These are phyloP conservation scores for Lachancea lanzarotensis DNA, from an alignment of 805 yeast species.

Conservation along the genomic window DNA sequence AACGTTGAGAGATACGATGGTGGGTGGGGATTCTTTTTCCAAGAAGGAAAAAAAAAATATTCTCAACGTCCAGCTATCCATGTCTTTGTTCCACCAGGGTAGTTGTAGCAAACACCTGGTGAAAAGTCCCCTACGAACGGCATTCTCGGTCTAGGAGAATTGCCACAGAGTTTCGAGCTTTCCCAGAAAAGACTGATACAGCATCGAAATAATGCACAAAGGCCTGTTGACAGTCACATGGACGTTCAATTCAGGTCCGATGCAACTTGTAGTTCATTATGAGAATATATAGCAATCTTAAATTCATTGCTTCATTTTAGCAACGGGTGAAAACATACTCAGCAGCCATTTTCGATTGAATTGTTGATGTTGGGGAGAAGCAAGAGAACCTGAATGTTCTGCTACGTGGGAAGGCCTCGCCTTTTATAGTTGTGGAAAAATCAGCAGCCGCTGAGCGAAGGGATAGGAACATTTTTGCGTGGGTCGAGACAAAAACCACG, in stretches of 20 bases:
- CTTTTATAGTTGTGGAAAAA: not conserved
- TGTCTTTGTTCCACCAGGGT: constrained; percentile 22
- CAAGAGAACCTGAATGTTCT: too few relatives aligned
- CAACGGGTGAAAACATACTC: constrained; percentile 30
- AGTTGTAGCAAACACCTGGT: too few relatives aligned
- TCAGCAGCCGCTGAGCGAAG: not conserved
- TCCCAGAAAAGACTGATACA: too few relatives aligned
- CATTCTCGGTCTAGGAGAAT: not conserved
- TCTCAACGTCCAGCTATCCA: constrained; percentile 7
- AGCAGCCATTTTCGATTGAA: constrained; percentile 31
- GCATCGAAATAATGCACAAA: not conserved
- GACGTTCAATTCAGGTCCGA: constrained; percentile 10
- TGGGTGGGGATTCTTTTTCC: too few relatives aligned
- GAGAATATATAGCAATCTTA: not conserved
- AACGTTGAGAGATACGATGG: constrained; percentile 4
- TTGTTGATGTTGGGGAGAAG: too few relatives aligned
- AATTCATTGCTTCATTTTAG: not conserved
- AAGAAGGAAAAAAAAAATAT: not conserved
- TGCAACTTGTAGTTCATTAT: constrained; percentile 18
- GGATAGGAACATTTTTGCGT: not conserved
- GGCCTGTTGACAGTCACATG: not conserved
- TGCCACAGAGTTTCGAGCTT: not conserved
- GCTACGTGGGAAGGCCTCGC: too few relatives aligned
- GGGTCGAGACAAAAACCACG: not conserved
- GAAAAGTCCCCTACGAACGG: constrained; percentile 28